Percentiles rank a stretch among this genome's conserved stretches.
Evolutionary conservation across 345 rosid species (phyloP).

Genomic region (Eucalyptus camaldulensis): DNA sequence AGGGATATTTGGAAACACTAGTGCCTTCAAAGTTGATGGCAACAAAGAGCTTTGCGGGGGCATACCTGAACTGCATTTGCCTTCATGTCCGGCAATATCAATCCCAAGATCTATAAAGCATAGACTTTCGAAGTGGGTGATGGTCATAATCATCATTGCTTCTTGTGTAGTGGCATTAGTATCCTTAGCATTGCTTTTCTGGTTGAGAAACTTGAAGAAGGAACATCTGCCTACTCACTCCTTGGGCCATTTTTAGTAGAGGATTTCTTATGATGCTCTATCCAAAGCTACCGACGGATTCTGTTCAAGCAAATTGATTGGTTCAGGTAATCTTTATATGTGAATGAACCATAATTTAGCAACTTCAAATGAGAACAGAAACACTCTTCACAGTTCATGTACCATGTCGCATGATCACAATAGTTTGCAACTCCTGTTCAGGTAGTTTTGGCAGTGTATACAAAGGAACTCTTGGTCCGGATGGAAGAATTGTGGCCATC

Average conservation of each 20-base stretch:
- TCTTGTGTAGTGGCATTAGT: not conserved
- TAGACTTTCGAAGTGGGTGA: not conserved
- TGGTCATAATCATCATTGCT: not conserved
- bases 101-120: not conserved
- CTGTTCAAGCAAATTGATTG: not conserved
- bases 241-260: not conserved
- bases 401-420: not conserved
- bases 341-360: not conserved
- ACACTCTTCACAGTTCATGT: not conserved
- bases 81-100: not conserved
- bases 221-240: not conserved
- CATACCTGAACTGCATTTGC: not conserved
- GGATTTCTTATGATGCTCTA: not conserved
- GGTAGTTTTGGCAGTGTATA: not conserved
- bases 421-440: not conserved
- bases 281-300: not conserved
- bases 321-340: not conserved
- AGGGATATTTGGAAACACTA: not conserved
- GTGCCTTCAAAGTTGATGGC: not conserved
- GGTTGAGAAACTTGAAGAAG: not conserved
- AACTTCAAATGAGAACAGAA: not conserved
- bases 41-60: not conserved
- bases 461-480: not conserved
- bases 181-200: not conserved
- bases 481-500: not conserved